phyloP scores from a whole-genome alignment of 2,329 filamentous ascomycete species.

The Grosmannia huntii region DNA sequence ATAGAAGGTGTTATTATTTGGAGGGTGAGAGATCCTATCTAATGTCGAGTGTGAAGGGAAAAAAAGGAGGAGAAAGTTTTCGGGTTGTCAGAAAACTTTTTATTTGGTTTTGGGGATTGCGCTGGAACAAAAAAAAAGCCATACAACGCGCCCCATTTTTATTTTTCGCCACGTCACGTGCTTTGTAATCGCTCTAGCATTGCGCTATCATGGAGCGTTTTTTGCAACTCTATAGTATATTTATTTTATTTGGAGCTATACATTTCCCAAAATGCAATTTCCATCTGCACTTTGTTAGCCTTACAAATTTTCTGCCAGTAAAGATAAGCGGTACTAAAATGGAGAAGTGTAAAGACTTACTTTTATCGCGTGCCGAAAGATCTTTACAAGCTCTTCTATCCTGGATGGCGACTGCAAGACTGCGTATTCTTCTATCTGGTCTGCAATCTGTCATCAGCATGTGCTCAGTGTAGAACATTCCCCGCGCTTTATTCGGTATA shows the following conservation, averaged over 20 bases:
- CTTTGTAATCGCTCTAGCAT: background rate
- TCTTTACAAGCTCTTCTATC: constrained; percentile 69
- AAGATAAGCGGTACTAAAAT: background rate
- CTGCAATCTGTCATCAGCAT: background rate
- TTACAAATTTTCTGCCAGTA: too few relatives aligned
- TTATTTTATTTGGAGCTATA: constrained; percentile 12
- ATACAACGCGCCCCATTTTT: constrained; percentile 1
- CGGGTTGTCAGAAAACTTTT: background rate
- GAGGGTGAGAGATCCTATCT: background rate
- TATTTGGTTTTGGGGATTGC: background rate
- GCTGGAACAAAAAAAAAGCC: background rate
- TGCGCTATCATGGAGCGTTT: background rate
- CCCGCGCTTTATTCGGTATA: constrained; percentile 25
- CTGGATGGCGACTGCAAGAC: constrained; percentile 58
- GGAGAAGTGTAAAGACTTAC: constrained; percentile 25
- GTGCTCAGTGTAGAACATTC: background rate
- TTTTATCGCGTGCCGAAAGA: constrained; percentile 81
- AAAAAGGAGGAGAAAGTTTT: background rate
- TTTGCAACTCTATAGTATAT: background rate
- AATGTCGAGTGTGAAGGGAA: background rate
- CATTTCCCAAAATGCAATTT: constrained; percentile 67
- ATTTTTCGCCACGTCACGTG: constrained; percentile 10
- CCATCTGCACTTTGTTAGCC: constrained; percentile 39
- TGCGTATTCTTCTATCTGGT: constrained; percentile 54
- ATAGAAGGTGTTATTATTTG: background rate